phyloP scores from a whole-genome alignment of 2,329 filamentous ascomycete genomes.

The Metarhizium guizhouense region DNA sequence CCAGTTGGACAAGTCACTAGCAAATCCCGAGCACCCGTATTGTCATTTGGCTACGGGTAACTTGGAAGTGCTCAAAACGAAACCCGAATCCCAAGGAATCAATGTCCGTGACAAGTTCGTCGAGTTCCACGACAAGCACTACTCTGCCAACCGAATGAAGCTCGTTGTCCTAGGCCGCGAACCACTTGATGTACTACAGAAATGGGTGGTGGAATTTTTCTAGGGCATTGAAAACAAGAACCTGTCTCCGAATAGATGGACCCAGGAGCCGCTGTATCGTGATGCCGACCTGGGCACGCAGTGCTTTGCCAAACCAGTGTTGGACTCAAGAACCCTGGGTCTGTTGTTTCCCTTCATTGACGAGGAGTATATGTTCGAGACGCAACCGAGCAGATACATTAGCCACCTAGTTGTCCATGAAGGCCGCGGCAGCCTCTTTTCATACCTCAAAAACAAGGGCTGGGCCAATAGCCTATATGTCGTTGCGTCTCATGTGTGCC shows the following conservation, averaged over 20 bases:
- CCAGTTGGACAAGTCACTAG: constrained; percentile 81
- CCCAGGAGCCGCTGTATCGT: constrained; percentile 39
- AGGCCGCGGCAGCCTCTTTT: constrained; percentile 83
- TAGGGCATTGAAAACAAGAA: constrained; percentile 74
- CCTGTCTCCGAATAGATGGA: constrained; percentile 52
- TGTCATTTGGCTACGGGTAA: constrained; percentile 90
- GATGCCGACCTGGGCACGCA: constrained; percentile 50
- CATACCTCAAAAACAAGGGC: constrained; percentile 81
- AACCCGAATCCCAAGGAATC: constrained; percentile 68
- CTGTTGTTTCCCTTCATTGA: constrained; percentile 80
- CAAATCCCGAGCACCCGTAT: constrained; percentile 79
- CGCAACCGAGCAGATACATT: constrained; percentile 77
- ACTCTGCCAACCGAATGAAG: constrained; percentile 92
- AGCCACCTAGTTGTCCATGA: constrained; percentile 88
- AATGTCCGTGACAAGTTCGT: constrained; percentile 89
- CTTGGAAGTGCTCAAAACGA: constrained; percentile 73
- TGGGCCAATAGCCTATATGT: constrained; percentile 81
- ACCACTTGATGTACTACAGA: constrained; percentile 69
- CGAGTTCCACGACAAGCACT: constrained; percentile 80
- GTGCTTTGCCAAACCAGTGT: constrained; percentile 83
- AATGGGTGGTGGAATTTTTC: constrained; percentile 79
- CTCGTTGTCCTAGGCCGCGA: constrained; percentile 79
- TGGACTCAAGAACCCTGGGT: constrained; percentile 73
- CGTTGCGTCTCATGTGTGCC: constrained; percentile 66
- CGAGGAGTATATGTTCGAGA: constrained; percentile 69